These are phyloP conservation scores for Pseudogymnoascus sp. DNA, from an alignment of 2,329 filamentous ascomycete genomes.

Conservation along the genomic window DNA sequence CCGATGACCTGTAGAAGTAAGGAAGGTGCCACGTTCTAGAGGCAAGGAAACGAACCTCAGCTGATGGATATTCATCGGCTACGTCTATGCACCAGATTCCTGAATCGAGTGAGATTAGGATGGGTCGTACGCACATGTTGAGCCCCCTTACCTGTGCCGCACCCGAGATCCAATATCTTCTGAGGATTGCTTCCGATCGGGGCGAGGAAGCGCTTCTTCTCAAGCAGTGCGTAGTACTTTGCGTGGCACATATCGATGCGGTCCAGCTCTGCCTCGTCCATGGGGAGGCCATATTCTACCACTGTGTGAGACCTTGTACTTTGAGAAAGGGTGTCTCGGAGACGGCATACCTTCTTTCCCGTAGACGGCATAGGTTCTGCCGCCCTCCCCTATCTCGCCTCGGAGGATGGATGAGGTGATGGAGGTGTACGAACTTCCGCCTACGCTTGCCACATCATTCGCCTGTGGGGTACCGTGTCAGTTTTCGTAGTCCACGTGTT, in stretches of 20 bases:
- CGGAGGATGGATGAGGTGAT: not conserved
- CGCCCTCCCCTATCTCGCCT: conserved; percentile 15
- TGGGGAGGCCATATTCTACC: conserved; percentile 21
- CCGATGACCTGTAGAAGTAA: conserved; percentile 12
- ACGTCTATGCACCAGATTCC: conserved; percentile 14
- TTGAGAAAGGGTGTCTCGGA: not conserved
- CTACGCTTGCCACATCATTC: not conserved
- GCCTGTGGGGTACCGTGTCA: not conserved
- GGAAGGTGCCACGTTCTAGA: not conserved
- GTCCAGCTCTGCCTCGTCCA: conserved; percentile 21
- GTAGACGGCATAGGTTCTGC: conserved; percentile 17
- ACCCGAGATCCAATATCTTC: conserved; percentile 35
- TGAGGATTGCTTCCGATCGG: conserved; percentile 22
- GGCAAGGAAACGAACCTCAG: not conserved
- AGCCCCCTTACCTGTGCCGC: conserved; percentile 31
- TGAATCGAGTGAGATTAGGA: not conserved
- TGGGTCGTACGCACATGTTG: not conserved
- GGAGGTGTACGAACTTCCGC: not conserved
- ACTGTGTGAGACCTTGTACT: not conserved
- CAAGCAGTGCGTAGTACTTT: conserved; percentile 18
- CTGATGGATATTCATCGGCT: conserved; percentile 14
- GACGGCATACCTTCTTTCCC: conserved; percentile 14
- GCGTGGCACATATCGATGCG: conserved; percentile 21
- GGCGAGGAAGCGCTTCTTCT: conserved; percentile 18
- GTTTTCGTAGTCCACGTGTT: not conserved